phyloP scores from a whole-genome alignment of 75 land plant species.

The Selaginella tamariscina region DNA sequence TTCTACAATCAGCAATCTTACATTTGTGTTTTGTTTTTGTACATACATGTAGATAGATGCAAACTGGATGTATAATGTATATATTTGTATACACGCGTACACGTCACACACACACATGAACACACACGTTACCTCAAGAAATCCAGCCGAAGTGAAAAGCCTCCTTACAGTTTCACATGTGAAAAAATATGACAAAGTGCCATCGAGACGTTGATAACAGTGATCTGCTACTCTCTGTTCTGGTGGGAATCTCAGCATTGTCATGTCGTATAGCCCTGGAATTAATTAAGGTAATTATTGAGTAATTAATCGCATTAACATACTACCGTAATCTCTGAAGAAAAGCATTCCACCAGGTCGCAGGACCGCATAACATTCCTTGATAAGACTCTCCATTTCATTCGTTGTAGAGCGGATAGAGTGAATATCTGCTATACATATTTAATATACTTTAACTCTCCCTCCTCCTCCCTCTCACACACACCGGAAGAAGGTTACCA shows the following conservation, averaged over 20 bases:
- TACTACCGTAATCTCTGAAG: constrained; percentile 79
- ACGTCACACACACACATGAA: neutral
- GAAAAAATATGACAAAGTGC: constrained; percentile 83
- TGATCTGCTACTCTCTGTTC: constrained; percentile 45
- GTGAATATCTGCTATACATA: constrained; percentile 77
- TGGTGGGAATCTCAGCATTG: constrained; percentile 71
- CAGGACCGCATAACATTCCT: constrained; percentile 45
- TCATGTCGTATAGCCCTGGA: constrained; percentile 91
- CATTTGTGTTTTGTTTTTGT: neutral
- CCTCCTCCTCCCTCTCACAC: too few relatives aligned
- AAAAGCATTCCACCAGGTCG: constrained; percentile 69
- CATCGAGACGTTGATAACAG: constrained; percentile 70
- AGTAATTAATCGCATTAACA: neutral
- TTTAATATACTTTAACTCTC: too few relatives aligned
- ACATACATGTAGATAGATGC: neutral
- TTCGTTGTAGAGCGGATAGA: constrained; percentile 63
- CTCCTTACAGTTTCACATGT: constrained; percentile 40
- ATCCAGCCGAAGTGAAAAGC: constrained; percentile 52
- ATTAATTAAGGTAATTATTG: neutral
- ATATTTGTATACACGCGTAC: neutral
- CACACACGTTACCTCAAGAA: constrained; percentile 47
- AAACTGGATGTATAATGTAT: neutral
- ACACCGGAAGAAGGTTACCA: too few relatives aligned
- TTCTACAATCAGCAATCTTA: neutral
- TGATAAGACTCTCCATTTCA: constrained; percentile 45